Percentiles rank a stretch among this genome's conserved stretches.
phyloP scores from a whole-genome alignment of 2,329 filamentous ascomycete species.

The Apiospora hydei region DNA sequence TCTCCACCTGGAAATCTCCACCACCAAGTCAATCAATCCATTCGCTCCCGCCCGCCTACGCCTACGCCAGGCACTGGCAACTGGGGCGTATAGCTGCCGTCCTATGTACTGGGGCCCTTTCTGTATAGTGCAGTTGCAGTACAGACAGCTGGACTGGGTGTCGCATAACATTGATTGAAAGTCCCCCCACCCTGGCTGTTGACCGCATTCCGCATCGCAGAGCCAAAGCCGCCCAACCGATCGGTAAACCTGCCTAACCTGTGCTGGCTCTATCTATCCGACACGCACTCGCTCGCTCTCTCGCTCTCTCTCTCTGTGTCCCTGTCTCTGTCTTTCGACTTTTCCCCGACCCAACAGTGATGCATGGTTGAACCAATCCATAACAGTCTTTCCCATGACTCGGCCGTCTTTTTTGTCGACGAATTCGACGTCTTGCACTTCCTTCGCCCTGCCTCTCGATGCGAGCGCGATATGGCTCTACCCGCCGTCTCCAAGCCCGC shows the following conservation, averaged over 20 bases:
- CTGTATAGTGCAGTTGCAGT: not conserved
- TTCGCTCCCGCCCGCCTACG: conserved; percentile 14
- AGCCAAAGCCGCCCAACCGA: conserved; percentile 18
- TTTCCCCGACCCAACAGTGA: not conserved
- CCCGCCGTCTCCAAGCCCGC: conserved; percentile 15
- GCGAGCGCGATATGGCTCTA: conserved; percentile 12
- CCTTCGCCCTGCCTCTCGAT: conserved; percentile 5
- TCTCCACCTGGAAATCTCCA: conserved; percentile 17
- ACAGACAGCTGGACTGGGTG: not conserved
- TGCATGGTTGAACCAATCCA: conserved; percentile 16
- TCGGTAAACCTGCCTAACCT: conserved; percentile 19
- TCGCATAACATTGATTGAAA: conserved; percentile 15
- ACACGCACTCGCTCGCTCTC: not conserved
- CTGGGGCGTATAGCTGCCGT: conserved; percentile 11
- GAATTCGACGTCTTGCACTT: conserved; percentile 16
- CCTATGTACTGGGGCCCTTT: not conserved
- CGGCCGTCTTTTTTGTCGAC: conserved; percentile 17
- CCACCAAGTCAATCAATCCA: conserved; percentile 3
- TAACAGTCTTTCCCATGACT: conserved; percentile 16
- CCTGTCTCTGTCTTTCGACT: not conserved
- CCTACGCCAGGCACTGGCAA: conserved; percentile 10
- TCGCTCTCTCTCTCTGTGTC: not conserved
- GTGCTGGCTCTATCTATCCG: conserved; percentile 1
- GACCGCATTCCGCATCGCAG: conserved; percentile 12
- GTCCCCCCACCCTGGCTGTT: conserved; percentile 17